Base-by-base conservation (phyloP, 805 yeast species). In the Phaffomyces antillensis region DNA sequence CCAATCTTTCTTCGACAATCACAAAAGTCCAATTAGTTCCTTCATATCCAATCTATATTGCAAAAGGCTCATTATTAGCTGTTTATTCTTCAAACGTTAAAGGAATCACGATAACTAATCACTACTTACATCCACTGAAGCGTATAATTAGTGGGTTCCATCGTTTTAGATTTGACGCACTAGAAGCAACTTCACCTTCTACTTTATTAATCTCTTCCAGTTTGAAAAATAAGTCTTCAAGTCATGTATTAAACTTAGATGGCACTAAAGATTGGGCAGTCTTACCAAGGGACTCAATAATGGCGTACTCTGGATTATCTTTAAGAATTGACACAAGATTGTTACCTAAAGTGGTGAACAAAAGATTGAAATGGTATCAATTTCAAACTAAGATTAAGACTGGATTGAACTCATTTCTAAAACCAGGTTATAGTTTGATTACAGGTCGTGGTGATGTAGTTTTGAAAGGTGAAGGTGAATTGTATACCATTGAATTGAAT, bases 181-280 rank as follows among this genome's bases (percentile, higher is more conserved):
- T 80, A 3, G 65, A 75, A 11, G 67, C 78, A 1, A 57, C 61
- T 2, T 45, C 42, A 2, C 56, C 54, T 8, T 46, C 53, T 0
- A 48, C 50, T 8, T 43, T 51, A 7, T 40, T 55, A 36, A 44
- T 55, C 17, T 46, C 49, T 6, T 43, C 47, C 33, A 25, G 43
- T n/a, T 25, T 36, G 7, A 31, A 37, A 12, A 48, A 48, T 10
- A 45, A 50, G 10, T 37, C 49, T 2, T 30, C 25, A n/a, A 36
- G 40, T 10, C 41, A 43, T 23, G 23, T 38, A 12, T 38, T 81
- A 24, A 48, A 64, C 4, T 55, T 81, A 46, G 84, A 81, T 50
- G 88, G 88, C 2, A 64, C 75, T 1, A 59, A 60, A 17, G 88
- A 81, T 53, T 81, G 85, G 84, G 83, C 82, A 1, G 45, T 81